These are phyloP conservation scores for Pseudoneurospora amorphoporcata DNA, from an alignment of 495 filamentous ascomycete genomes.

Conservation along the genomic window DNA sequence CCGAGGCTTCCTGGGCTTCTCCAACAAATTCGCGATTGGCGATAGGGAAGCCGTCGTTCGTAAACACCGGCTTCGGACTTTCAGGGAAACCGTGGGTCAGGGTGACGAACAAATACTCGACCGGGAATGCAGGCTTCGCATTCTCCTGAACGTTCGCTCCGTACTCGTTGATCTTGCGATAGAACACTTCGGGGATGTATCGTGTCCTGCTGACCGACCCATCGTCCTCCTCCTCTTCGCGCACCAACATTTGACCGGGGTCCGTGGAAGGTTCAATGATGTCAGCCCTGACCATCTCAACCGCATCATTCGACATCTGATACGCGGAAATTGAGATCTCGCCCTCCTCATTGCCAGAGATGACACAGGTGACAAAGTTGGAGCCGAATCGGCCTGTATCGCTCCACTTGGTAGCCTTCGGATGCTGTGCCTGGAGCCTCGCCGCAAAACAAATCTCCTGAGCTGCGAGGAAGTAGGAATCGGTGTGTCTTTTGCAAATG, in stretches of 20 bases:
- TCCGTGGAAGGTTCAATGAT: constrained; percentile 94
- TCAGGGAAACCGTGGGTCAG: constrained; percentile 95
- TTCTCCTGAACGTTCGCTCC: constrained; percentile 94
- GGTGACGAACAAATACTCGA: constrained; percentile 91
- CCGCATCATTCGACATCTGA: constrained; percentile 86
- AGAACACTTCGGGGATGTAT: constrained; percentile 98
- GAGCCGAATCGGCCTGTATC: constrained; percentile 90
- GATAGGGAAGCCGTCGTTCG: constrained; percentile 61
- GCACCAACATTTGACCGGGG: constrained; percentile 87
- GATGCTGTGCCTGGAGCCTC: constrained; percentile 74
- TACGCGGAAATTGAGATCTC: constrained; percentile 84
- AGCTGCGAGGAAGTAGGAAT: constrained; percentile 89
- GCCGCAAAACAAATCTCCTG: constrained; percentile 86
- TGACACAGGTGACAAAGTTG: constrained; percentile 91
- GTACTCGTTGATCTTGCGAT: constrained; percentile 90
- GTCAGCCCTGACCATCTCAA: constrained; percentile 93
- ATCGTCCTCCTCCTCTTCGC: constrained; percentile 80
- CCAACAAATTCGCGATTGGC: constrained; percentile 84
- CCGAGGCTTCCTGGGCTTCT: constrained; percentile 57
- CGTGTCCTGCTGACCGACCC: constrained; percentile 56
- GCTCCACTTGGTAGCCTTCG: constrained; percentile 93
- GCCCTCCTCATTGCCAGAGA: constrained; percentile 84
- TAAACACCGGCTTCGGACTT: constrained; percentile 63
- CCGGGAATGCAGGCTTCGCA: constrained; percentile 90
- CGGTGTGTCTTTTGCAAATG: constrained; percentile 90